Percentiles rank a stretch among this genome's conserved stretches.
These are phyloP conservation scores for Clitoria ternatea DNA, from an alignment of 306 rosid genomes.

Conservation along the genomic window DNA sequence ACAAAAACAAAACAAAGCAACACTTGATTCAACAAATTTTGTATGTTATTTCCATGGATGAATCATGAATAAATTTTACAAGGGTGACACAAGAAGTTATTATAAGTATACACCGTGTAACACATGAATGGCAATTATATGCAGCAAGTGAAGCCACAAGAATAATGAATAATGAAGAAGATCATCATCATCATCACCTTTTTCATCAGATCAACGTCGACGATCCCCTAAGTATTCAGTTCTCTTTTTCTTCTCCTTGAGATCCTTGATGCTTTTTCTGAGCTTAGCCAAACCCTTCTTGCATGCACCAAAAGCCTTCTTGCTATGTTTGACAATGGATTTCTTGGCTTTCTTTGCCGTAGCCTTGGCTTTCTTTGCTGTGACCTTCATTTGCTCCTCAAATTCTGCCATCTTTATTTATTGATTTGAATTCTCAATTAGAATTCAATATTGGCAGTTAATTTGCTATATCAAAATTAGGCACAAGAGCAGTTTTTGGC, in stretches of 20 bases:
- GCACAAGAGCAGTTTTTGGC: neutral
- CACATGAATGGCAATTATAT: neutral
- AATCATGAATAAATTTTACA: neutral
- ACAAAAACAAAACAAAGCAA: neutral
- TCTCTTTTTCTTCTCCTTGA: neutral
- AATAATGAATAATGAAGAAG: neutral
- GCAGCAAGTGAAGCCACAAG: neutral
- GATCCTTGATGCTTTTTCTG: conserved; percentile 1
- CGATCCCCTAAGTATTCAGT: conserved; percentile 29
- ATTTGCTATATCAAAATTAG: neutral
- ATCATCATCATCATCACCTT: too few species aligned
- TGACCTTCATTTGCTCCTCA: conserved; percentile 6
- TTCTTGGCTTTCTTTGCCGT: conserved; percentile 23
- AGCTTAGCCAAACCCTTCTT: conserved; percentile 33
- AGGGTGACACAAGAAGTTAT: neutral
- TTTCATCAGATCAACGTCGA: neutral
- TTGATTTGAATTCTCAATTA: conserved; percentile 23
- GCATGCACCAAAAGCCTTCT: conserved; percentile 20
- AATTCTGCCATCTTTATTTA: conserved; percentile 39
- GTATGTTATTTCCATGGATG: neutral
- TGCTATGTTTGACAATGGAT: conserved; percentile 1
- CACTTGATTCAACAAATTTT: neutral
- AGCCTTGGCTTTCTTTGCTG: conserved; percentile 10
- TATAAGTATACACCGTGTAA: neutral
- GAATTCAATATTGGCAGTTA: conserved; percentile 16